Conservation (phyloP, 129 eudicot species). For the Flaveria robusta region DNA sequence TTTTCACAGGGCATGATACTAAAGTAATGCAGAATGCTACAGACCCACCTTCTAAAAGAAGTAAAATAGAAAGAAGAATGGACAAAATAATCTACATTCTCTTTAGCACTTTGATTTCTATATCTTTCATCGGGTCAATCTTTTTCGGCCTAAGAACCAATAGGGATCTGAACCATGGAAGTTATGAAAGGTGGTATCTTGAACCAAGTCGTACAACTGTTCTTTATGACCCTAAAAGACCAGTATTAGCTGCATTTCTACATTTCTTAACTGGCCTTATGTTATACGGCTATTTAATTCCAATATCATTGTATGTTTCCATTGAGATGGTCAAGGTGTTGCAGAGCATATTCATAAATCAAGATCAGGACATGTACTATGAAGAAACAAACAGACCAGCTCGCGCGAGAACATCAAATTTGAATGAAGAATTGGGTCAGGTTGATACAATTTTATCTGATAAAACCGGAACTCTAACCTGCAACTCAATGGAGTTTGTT, state of each 20-base stretch:
- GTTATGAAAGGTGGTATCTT: constrained; percentile 83
- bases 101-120: constrained; percentile 60
- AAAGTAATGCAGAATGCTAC: constrained; percentile 96
- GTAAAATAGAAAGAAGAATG: constrained; percentile 80
- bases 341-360: constrained; percentile 84
- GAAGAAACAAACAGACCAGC: constrained; percentile 89
- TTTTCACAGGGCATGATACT: constrained; percentile 95
- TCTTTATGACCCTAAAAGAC: constrained; percentile 68
- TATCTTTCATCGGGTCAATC: constrained; percentile 73
- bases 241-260: constrained; percentile 70
- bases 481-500: constrained; percentile 98
- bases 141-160: constrained; percentile 74
- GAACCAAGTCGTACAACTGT: constrained; percentile 66
- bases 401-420: constrained; percentile 86
- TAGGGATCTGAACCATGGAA: constrained; percentile 49
- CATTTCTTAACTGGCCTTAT: constrained; percentile 88
- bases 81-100: constrained; percentile 82
- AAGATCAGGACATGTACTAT: constrained; percentile 86
- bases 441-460: constrained; percentile 89
- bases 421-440: constrained; percentile 96
- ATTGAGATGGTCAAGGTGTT: constrained; percentile 94
- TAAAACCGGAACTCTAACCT: constrained; percentile 92
- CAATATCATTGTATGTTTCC: constrained; percentile 89
- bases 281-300: constrained; percentile 90
- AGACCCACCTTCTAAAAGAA: constrained; percentile 96